Evolutionary conservation across 495 filamentous ascomycete species (phyloP).

Genomic region (Chaetomium fimeti): DNA sequence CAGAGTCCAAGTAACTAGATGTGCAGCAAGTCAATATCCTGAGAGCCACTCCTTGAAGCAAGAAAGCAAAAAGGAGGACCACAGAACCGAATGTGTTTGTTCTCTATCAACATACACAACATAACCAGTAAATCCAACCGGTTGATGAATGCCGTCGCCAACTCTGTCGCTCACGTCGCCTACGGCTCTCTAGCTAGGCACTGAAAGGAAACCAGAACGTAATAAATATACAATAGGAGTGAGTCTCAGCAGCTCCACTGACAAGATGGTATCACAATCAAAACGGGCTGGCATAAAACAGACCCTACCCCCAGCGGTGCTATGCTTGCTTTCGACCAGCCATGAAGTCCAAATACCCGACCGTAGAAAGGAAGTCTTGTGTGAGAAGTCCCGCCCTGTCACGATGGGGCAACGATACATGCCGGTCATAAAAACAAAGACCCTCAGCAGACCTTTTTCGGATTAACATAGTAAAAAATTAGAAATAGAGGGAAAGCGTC

Average conservation of each 20-base stretch:
- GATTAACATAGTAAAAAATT: neutral
- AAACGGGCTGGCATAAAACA: conserved; percentile 3
- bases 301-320: neutral
- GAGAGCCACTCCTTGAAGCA: neutral
- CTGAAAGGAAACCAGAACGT: neutral
- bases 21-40: neutral
- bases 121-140: neutral
- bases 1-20: too few species aligned
- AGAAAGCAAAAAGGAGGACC: neutral
- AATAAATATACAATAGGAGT: conserved; percentile 1
- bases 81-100: neutral
- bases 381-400: neutral
- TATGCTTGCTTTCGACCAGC: neutral
- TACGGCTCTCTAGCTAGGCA: neutral
- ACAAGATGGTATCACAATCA: conserved; percentile 6
- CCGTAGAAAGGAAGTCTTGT: neutral
- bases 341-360: neutral
- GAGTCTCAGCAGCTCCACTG: neutral
- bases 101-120: neutral
- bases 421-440: conserved; percentile 1
- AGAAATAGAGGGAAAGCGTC: conserved; percentile 14
- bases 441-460: neutral
- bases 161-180: neutral
- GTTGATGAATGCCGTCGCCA: neutral
- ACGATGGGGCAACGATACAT: neutral